These are phyloP conservation scores for Cladochytrium replicatum DNA, from an alignment of 192 early-diverging fungal species.

Conservation along the genomic window DNA sequence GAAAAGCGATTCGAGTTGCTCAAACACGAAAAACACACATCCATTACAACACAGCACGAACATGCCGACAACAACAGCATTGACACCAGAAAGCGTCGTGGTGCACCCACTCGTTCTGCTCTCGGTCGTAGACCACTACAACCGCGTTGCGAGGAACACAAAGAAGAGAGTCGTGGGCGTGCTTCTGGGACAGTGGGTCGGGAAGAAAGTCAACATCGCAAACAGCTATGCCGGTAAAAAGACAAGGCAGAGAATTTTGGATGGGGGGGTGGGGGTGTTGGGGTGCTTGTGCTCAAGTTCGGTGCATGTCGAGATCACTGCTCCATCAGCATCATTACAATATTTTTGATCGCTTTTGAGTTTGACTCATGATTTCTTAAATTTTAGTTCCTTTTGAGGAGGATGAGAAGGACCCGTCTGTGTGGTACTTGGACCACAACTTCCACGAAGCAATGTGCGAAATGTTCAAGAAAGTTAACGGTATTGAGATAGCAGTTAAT, in stretches of 20 bases:
- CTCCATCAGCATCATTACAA: too few relatives aligned
- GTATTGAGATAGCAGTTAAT: conserved; percentile 29
- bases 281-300: too few relatives aligned
- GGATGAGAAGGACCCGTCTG: conserved; percentile 93
- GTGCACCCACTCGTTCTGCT: conserved; percentile 97
- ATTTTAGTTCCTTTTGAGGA: conserved; percentile 94
- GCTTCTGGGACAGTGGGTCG: conserved; percentile 81
- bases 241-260: background rate
- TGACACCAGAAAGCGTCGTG: conserved; percentile 47
- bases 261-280: too few relatives aligned
- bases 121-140: conserved; percentile 98
- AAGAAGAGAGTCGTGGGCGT: conserved; percentile 96
- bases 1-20: too few relatives aligned
- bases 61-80: conserved; percentile 11
- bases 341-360: conserved; percentile 3
- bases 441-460: conserved; percentile 99
- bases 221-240: conserved; percentile 91
- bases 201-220: conserved; percentile 85
- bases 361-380: conserved; percentile 5
- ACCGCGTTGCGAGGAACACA: conserved; percentile 87
- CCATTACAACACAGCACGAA: too few relatives aligned
- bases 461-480: conserved; percentile 99
- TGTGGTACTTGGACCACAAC: conserved; percentile 99
- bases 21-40: too few relatives aligned
- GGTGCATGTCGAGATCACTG: too few relatives aligned